Evolutionary conservation across 78 protist species (phyloP).

Genomic region (Monosiga brevicollis): DNA sequence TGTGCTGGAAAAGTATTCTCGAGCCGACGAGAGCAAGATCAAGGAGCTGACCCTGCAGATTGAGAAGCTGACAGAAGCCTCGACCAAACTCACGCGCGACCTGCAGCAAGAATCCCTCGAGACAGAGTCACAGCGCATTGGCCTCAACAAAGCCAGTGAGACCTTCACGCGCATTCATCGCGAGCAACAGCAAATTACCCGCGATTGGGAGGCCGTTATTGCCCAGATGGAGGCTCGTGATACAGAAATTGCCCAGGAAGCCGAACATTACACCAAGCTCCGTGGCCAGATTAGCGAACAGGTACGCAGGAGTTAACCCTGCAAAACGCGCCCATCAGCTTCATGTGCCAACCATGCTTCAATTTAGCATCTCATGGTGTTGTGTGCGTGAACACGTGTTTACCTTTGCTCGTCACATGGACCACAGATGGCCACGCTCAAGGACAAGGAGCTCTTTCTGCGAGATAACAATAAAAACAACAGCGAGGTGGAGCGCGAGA

Average conservation of each 20-base stretch:
- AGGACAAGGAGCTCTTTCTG: slow-evolving; percentile 8
- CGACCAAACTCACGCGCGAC: no score
- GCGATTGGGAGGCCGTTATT: slow-evolving; percentile 50
- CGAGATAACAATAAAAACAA: not conserved
- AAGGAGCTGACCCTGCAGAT: slow-evolving; percentile 34
- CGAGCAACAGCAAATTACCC: slow-evolving; percentile 45
- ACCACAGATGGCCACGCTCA: no score
- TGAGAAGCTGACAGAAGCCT: no score
- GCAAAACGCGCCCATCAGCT: no score
- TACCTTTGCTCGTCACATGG: no score
- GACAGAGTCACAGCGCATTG: not conserved
- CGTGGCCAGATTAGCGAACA: not conserved
- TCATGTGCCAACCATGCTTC: no score
- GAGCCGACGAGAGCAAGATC: slow-evolving; percentile 6
- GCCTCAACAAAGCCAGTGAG: slow-evolving; percentile 59
- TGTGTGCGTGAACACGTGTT: no score
- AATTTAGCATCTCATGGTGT: no score
- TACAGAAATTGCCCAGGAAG: slow-evolving; percentile 8
- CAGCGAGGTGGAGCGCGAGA: not conserved
- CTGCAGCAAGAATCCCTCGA: not conserved
- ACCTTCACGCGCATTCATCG: slow-evolving; percentile 38
- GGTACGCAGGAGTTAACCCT: no score
- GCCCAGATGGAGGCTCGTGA: slow-evolving; percentile 40
- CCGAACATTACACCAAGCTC: not conserved
- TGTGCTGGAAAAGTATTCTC: not conserved